Conservation (phyloP, 1,139 yeast genomes). For the Zygotorulaspora mrakii region DNA sequence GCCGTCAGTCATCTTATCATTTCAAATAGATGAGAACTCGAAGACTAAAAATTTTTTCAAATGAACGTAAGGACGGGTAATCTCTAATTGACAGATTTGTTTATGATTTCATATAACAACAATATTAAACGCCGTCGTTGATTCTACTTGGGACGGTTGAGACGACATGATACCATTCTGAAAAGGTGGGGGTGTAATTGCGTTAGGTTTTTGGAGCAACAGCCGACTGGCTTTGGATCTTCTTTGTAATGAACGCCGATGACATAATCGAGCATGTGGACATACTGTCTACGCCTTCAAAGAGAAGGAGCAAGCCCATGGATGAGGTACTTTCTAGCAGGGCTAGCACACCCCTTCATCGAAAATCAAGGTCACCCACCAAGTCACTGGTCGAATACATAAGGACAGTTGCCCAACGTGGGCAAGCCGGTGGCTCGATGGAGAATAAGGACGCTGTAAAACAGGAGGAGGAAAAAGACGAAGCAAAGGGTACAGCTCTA, state of each 20-base stretch:
- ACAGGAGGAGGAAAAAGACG: slow-evolving; percentile 1
- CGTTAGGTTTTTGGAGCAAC: too few relatives aligned
- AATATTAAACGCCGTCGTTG: too few relatives aligned
- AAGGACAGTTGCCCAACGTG: slow-evolving; percentile 1
- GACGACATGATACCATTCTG: too few relatives aligned
- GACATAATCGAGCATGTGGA: slow-evolving; percentile 27
- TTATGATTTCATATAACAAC: too few relatives aligned
- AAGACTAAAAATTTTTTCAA: slow-evolving; percentile 1
- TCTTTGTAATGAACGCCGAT: slow-evolving; percentile 13
- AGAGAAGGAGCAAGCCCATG: slow-evolving; percentile 7
- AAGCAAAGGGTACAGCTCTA: too few relatives aligned
- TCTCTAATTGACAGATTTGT: not conserved
- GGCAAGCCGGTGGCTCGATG: not conserved
- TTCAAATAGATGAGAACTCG: too few relatives aligned
- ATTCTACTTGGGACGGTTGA: too few relatives aligned
- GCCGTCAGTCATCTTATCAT: too few relatives aligned
- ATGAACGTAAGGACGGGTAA: slow-evolving; percentile 2
- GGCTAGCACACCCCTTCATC: slow-evolving; percentile 3
- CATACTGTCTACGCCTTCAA: slow-evolving; percentile 27
- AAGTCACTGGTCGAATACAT: slow-evolving; percentile 11
- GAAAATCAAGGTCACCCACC: slow-evolving; percentile 6
- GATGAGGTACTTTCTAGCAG: slow-evolving; percentile 1
- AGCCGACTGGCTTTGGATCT: too few relatives aligned
- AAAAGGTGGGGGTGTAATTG: too few relatives aligned
- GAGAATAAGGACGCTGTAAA: slow-evolving; percentile 1